Evolutionary conservation across 257 asterid species (phyloP).

Genomic region (Lantana camara): DNA sequence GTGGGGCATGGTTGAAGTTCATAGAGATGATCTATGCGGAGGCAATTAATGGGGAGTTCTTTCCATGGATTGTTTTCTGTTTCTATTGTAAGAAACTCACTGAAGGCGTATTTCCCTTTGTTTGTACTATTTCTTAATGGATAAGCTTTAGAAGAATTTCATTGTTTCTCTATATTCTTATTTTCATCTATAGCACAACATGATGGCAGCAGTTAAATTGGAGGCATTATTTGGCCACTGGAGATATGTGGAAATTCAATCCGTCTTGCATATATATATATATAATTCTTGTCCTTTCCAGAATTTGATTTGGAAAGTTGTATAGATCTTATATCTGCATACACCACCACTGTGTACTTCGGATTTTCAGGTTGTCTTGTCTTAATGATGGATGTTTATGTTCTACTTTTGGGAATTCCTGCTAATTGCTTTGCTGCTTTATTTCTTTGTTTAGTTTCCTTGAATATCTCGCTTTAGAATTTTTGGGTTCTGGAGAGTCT

Average conservation of each 20-base stretch:
- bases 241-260: constrained; percentile 31
- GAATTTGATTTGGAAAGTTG: constrained; percentile 26
- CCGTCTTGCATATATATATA: constrained; percentile 30
- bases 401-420: constrained; percentile 18
- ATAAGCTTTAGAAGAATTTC: constrained; percentile 37
- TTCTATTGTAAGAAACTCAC: constrained; percentile 98
- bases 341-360: not conserved
- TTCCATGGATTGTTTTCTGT: constrained; percentile 92
- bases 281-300: constrained; percentile 24
- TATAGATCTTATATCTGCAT: constrained; percentile 21
- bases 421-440: constrained; percentile 23
- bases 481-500: constrained; percentile 73
- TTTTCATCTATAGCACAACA: constrained; percentile 35
- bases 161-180: constrained; percentile 30
- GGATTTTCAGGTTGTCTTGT: constrained; percentile 23
- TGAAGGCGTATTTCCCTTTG: constrained; percentile 66
- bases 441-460: constrained; percentile 17
- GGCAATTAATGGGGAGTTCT: constrained; percentile 76
- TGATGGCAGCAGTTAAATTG: constrained; percentile 37
- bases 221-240: constrained; percentile 40
- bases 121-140: constrained; percentile 71
- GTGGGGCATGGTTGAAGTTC: constrained; percentile 51
- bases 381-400: constrained; percentile 10
- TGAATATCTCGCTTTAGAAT: constrained; percentile 26
- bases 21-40: constrained; percentile 57